Conservation (phyloP, 768 basidiomycete genomes). For the Xerocomus potaroensis region DNA sequence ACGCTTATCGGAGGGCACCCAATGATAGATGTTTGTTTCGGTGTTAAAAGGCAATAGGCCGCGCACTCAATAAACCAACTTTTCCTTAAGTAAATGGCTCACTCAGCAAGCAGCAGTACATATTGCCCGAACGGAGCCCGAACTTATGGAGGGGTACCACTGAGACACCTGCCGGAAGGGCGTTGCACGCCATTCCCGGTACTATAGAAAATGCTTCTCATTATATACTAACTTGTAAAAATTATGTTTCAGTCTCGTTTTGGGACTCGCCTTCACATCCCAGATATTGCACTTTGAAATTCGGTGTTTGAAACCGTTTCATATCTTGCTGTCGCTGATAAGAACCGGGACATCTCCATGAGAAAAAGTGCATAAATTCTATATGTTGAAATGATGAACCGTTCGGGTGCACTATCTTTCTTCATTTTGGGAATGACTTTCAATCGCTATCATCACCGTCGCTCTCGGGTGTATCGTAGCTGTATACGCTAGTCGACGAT, state of each 20-base stretch:
- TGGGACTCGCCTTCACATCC: background rate
- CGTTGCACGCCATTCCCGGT: no score
- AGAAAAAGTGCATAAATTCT: background rate
- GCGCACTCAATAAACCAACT: no score
- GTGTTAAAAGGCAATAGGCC: no score
- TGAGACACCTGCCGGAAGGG: no score
- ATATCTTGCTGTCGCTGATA: background rate
- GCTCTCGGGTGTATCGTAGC: background rate
- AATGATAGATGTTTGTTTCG: no score
- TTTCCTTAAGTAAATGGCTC: no score
- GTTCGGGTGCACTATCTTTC: background rate
- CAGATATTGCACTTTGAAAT: background rate
- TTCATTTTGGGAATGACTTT: background rate
- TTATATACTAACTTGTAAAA: background rate
- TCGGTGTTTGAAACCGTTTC: background rate
- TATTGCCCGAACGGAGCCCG: no score
- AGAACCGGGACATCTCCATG: background rate
- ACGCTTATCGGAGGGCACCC: no score
- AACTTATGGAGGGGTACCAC: no score
- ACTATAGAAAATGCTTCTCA: no score
- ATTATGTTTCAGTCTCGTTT: background rate
- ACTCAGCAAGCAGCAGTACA: no score
- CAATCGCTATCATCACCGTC: background rate
- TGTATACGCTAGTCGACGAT: background rate
- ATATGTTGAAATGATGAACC: background rate